phyloP scores from a whole-genome alignment of 306 rosid genomes.

The Prosopis cineraria region DNA sequence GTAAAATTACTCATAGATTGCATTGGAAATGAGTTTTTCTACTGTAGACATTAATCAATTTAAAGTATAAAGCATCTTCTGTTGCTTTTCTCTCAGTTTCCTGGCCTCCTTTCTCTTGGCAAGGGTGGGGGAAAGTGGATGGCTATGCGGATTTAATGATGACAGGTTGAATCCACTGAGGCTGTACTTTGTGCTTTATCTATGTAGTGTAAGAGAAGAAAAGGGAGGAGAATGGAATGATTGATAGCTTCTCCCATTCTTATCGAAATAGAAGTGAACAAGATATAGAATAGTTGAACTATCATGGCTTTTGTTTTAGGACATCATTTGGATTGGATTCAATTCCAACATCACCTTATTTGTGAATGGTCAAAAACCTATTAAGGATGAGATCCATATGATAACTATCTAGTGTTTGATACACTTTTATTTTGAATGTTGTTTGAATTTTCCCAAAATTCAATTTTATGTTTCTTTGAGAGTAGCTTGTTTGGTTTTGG shows the following conservation, averaged over 20 bases:
- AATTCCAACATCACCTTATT: neutral
- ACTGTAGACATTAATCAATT: neutral
- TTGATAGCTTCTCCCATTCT: neutral
- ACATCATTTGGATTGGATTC: neutral
- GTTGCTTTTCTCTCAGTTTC: constrained; percentile 12
- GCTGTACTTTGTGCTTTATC: neutral
- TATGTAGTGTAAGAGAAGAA: neutral
- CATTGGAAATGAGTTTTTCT: neutral
- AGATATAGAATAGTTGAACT: neutral
- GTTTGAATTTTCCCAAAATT: no score
- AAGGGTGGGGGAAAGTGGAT: neutral
- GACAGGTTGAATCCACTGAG: neutral
- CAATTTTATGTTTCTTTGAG: no score
- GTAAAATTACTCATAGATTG: constrained; percentile 15
- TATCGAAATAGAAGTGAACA: no score
- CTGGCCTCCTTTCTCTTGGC: neutral
- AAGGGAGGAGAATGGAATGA: neutral
- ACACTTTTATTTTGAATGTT: neutral
- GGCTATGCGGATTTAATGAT: neutral
- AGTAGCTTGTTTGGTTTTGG: no score
- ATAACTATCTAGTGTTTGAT: neutral
- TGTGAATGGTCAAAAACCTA: no score
- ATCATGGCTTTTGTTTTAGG: neutral
- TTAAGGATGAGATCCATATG: neutral
- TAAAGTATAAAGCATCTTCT: neutral